Percentiles rank a stretch among this genome's conserved stretches.
phyloP scores from a whole-genome alignment of 345 rosid species.

The Salix dunnii region DNA sequence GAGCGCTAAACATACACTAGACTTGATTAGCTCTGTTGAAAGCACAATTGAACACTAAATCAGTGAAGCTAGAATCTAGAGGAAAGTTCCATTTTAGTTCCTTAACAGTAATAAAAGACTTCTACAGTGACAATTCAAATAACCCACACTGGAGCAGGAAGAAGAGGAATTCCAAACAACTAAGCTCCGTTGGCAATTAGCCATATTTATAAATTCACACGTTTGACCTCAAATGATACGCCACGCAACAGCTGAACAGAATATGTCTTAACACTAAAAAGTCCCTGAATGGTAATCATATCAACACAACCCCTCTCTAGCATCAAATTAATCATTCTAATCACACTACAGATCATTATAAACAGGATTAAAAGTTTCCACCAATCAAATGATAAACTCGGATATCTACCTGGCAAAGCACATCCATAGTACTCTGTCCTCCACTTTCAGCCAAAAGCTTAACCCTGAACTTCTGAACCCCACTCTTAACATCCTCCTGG shows the following conservation, averaged over 20 bases:
- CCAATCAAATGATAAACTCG: not conserved
- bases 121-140: not conserved
- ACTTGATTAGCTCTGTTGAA: not conserved
- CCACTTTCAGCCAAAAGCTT: constrained; percentile 80
- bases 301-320: not conserved
- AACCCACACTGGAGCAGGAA: not conserved
- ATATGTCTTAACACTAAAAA: not conserved
- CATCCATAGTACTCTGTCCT: constrained; percentile 82
- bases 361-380: not conserved
- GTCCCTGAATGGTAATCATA: not conserved
- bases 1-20: not conserved
- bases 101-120: not conserved
- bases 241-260: not conserved
- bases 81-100: not conserved
- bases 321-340: not conserved
- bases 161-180: not conserved
- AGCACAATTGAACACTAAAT: not conserved
- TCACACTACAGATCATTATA: not conserved
- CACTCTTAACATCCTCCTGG: constrained; percentile 72
- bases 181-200: not conserved
- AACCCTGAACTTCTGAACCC: constrained; percentile 94
- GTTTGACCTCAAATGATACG: not conserved
- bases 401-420: constrained; percentile 76
- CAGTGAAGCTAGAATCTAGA: not conserved
- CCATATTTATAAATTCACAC: not conserved